Evolutionary conservation across 352 stramenopile species (phyloP).

Genomic region (Thalassiosira allenii): DNA sequence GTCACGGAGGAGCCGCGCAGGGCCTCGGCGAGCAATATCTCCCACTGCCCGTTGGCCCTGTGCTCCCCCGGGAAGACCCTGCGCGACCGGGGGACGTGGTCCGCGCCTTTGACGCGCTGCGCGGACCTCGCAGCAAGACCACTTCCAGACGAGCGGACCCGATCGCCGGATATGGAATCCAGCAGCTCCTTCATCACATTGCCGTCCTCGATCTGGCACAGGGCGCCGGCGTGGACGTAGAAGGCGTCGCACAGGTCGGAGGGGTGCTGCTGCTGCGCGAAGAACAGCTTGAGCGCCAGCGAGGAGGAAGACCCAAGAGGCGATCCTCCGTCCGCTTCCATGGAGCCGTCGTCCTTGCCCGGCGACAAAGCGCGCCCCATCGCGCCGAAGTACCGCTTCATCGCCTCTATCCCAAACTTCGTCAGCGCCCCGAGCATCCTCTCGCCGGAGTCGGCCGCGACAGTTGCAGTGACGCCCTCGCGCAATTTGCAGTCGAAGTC

Average conservation of each 20-base stretch:
- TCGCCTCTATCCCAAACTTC: slow-evolving; percentile 55
- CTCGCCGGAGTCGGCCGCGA: slow-evolving; percentile 63
- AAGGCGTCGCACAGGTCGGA: slow-evolving; percentile 28
- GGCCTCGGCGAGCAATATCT: slow-evolving; percentile 69
- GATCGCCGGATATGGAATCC: slow-evolving; percentile 14
- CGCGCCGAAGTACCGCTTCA: slow-evolving; percentile 56
- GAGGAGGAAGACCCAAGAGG: neutral
- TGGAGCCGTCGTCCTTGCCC: too few species aligned
- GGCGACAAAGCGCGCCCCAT: slow-evolving; percentile 43
- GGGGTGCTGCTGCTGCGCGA: slow-evolving; percentile 12
- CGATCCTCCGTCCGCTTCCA: too few species aligned
- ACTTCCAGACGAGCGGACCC: slow-evolving; percentile 1
- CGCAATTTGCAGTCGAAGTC: slow-evolving; percentile 65
- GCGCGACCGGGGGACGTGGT: too few species aligned
- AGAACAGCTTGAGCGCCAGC: slow-evolving; percentile 36
- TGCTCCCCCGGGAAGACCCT: slow-evolving; percentile 58
- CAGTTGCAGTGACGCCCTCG: slow-evolving; percentile 40
- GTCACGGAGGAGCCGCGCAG: slow-evolving; percentile 55
- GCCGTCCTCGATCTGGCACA: slow-evolving; percentile 23
- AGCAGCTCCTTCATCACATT: slow-evolving; percentile 24
- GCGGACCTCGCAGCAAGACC: slow-evolving; percentile 30
- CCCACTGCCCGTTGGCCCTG: slow-evolving; percentile 80
- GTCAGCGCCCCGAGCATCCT: slow-evolving; percentile 57
- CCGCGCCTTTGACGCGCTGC: slow-evolving; percentile 49
- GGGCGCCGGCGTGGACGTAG: slow-evolving; percentile 25